phyloP scores from a whole-genome alignment of 2,329 filamentous ascomycete genomes.

The Calonectria montana region DNA sequence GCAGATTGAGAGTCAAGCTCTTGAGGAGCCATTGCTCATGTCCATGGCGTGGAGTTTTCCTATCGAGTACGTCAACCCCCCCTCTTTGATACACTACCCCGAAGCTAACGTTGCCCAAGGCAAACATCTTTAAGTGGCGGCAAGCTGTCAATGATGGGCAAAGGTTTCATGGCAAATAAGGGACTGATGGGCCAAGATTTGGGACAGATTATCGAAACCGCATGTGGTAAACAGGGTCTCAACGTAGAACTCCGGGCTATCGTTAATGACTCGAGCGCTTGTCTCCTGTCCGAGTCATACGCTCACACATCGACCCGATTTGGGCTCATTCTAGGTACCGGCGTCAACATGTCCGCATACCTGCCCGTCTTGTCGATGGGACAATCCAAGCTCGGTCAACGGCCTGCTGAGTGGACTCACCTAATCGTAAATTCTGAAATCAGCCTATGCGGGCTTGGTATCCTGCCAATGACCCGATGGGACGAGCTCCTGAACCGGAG shows the following conservation, averaged over 20 bases:
- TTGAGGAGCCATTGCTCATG: constrained; percentile 63
- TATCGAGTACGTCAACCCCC: constrained; percentile 66
- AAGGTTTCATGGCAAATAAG: constrained; percentile 70
- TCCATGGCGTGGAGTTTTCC: constrained; percentile 78
- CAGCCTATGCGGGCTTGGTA: constrained; percentile 72
- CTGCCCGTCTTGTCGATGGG: constrained; percentile 69
- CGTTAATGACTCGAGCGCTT: constrained; percentile 76
- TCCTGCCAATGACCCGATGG: constrained; percentile 72
- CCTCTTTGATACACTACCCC: neutral
- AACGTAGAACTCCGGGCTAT: constrained; percentile 69
- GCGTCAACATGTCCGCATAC: constrained; percentile 74
- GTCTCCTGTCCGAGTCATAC: constrained; percentile 73
- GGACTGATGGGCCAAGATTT: constrained; percentile 70
- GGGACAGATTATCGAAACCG: constrained; percentile 66
- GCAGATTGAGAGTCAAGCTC: constrained; percentile 52
- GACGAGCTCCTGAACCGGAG: constrained; percentile 63
- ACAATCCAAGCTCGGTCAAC: constrained; percentile 65
- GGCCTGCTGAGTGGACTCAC: constrained; percentile 68
- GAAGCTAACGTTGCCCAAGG: constrained; percentile 52
- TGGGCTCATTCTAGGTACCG: constrained; percentile 74
- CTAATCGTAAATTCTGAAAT: constrained; percentile 76
- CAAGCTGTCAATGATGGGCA: constrained; percentile 72
- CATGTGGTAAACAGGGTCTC: constrained; percentile 63
- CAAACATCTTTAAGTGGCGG: constrained; percentile 73
- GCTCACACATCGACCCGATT: constrained; percentile 68